Evolutionary conservation across 2,329 filamentous ascomycete genomes (phyloP).

Genomic region (Xylaria sp.): DNA sequence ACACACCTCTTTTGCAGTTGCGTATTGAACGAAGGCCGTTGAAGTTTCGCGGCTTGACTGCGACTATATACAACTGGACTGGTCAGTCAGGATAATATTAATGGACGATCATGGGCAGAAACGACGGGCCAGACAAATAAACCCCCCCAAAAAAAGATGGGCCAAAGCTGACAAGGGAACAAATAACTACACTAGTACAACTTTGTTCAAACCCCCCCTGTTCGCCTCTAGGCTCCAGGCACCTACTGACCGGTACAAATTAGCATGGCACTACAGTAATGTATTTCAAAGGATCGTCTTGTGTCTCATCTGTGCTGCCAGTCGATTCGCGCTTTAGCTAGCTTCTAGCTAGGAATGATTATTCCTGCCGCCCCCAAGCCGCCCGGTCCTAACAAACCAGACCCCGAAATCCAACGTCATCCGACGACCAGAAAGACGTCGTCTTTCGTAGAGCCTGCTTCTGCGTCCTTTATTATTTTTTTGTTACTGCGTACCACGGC

Average conservation of each 20-base stretch:
- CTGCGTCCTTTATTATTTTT: slow-evolving; percentile 3
- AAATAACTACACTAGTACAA: not conserved
- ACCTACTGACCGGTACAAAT: too few species aligned
- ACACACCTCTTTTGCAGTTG: not conserved
- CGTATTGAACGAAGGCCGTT: not conserved
- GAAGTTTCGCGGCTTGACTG: not conserved
- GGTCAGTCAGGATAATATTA: not conserved
- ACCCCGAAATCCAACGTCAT: slow-evolving; percentile 34
- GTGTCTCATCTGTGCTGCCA: slow-evolving; percentile 3
- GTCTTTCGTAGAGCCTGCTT: slow-evolving; percentile 6
- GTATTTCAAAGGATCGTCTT: slow-evolving; percentile 29
- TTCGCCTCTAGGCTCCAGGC: slow-evolving; percentile 17
- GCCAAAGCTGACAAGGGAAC: slow-evolving; percentile 21
- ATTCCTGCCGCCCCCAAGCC: slow-evolving; percentile 13
- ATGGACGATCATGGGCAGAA: not conserved
- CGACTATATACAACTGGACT: not conserved
- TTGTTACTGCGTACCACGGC: not conserved
- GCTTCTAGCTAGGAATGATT: not conserved
- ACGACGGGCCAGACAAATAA: not conserved
- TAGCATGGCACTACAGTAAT: too few species aligned
- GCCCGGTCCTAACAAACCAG: slow-evolving; percentile 15
- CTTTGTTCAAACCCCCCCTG: slow-evolving; percentile 22
- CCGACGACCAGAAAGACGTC: slow-evolving; percentile 3
- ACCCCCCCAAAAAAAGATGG: not conserved
- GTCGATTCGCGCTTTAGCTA: slow-evolving; percentile 19